Percentiles rank a stretch among this genome's conserved stretches.
Evolutionary conservation across 2,329 filamentous ascomycete species (phyloP).

Genomic region (Venturia asperata): DNA sequence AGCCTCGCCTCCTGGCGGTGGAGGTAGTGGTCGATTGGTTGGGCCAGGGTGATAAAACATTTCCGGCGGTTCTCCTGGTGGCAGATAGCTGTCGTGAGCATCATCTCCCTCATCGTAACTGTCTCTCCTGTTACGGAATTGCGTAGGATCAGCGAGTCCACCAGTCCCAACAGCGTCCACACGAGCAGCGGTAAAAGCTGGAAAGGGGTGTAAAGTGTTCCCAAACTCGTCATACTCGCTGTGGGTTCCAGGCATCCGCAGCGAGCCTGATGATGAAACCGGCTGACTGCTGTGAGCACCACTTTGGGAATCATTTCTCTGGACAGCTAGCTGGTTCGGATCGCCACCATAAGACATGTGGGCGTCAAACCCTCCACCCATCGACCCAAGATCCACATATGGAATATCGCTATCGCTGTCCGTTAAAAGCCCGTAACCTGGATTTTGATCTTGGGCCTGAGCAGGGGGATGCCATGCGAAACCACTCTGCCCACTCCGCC

Average conservation of each 20-base stretch:
- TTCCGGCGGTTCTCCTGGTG: conserved; percentile 63
- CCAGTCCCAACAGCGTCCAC: conserved; percentile 90
- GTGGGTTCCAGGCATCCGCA: conserved; percentile 38
- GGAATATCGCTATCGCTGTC: conserved; percentile 67
- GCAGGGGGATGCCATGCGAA: conserved; percentile 45
- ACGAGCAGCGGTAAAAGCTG: conserved; percentile 54
- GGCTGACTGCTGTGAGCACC: conserved; percentile 31
- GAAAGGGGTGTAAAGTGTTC: conserved; percentile 51
- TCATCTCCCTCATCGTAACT: conserved; percentile 96
- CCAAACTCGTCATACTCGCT: conserved; percentile 40
- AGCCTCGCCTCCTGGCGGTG: conserved; percentile 52
- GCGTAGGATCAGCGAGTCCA: conserved; percentile 68
- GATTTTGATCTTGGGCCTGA: conserved; percentile 25
- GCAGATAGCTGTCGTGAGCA: conserved; percentile 38
- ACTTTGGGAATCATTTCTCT: conserved; percentile 28
- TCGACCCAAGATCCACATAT: conserved; percentile 63
- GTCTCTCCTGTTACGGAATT: conserved; percentile 52
- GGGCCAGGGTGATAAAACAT: conserved; percentile 91
- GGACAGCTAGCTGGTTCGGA: conserved; percentile 34
- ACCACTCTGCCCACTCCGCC: conserved; percentile 47
- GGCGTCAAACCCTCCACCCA: conserved; percentile 64
- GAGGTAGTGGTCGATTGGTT: conserved; percentile 51
- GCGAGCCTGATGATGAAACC: conserved; percentile 39
- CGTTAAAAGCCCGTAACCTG: conserved; percentile 28
- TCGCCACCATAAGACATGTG: conserved; percentile 55